Conservation (phyloP, 2,329 filamentous ascomycete genomes). For the Colletotrichum scovillei region DNA sequence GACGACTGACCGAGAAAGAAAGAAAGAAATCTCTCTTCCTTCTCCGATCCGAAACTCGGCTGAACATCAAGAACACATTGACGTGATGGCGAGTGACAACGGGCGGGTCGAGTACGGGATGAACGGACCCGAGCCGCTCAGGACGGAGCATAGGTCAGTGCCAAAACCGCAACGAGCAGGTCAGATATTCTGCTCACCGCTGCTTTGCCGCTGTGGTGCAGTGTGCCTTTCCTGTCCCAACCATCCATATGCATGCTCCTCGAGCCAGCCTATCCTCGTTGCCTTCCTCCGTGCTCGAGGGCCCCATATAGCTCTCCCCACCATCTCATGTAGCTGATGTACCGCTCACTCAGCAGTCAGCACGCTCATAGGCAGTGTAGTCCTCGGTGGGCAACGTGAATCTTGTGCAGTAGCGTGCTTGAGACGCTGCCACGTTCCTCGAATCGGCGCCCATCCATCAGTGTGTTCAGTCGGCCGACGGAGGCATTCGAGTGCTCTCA, state of each 20-base stretch:
- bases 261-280: slow-evolving; percentile 14
- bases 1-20: neutral
- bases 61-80: neutral
- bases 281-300: slow-evolving; percentile 2
- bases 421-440: neutral
- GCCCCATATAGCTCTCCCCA: slow-evolving; percentile 22
- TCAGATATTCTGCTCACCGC: slow-evolving; percentile 35
- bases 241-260: slow-evolving; percentile 14
- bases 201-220: slow-evolving; percentile 29
- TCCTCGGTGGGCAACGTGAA: neutral
- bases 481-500: neutral
- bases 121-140: neutral
- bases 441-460: neutral
- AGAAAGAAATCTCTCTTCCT: neutral
- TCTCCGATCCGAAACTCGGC: neutral
- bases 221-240: slow-evolving; percentile 4
- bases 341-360: slow-evolving; percentile 32
- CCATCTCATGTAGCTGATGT: slow-evolving; percentile 12
- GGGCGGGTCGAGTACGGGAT: slow-evolving; percentile 1
- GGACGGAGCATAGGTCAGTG: neutral
- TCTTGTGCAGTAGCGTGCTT: neutral
- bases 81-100: neutral
- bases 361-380: neutral
- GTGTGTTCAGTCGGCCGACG: neutral
- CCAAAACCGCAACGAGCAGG: neutral